Evolutionary conservation across 202 grass and related monocot genomes (phyloP).

Genomic region (Musa balbisiana): DNA sequence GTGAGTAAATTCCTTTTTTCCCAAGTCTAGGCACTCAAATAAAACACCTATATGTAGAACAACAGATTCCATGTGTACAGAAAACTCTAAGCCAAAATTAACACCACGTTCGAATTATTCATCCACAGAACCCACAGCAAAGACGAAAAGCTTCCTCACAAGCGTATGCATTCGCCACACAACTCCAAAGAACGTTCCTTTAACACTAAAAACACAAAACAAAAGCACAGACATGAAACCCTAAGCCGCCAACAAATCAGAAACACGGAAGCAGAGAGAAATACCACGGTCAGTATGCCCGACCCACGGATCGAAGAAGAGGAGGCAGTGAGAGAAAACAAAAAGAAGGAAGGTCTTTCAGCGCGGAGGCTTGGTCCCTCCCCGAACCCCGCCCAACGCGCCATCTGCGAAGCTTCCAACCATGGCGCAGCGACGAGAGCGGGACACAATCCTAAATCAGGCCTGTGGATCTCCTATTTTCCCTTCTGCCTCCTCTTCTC

Average conservation of each 20-base stretch:
- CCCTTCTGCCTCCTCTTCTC: not conserved
- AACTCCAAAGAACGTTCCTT: not conserved
- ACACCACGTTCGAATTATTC: too few species aligned
- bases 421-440: conserved; percentile 32
- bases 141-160: too few species aligned
- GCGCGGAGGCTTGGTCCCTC: conserved; percentile 42
- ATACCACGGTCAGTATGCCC: not conserved
- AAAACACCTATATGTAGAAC: too few species aligned
- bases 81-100: too few species aligned
- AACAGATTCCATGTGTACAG: too few species aligned
- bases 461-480: not conserved
- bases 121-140: too few species aligned
- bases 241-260: not conserved
- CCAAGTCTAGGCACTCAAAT: too few species aligned
- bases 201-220: not conserved
- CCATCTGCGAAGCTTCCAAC: conserved; percentile 39
- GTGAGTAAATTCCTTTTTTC: too few species aligned
- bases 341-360: conserved; percentile 2
- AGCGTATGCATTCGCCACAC: not conserved
- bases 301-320: not conserved
- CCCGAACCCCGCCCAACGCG: conserved; percentile 40
- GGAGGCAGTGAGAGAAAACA: not conserved
- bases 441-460: not conserved
- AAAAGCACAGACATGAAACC: not conserved
- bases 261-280: not conserved